Base-by-base conservation (phyloP, 768 basidiomycete species). In the Termitomyces sp. region DNA sequence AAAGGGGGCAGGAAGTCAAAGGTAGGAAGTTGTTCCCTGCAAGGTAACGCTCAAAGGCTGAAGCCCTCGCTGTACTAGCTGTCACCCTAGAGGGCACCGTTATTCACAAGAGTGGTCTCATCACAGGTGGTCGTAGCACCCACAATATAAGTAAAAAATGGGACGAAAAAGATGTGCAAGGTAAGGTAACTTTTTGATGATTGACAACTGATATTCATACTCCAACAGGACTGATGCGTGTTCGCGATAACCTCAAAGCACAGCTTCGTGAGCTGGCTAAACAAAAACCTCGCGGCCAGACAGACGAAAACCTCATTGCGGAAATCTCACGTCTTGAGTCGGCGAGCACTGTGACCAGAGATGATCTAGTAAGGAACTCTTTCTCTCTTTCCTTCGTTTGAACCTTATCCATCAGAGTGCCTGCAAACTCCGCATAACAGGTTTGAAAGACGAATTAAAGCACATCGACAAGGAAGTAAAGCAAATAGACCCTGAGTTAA, bases 61-160 rank as follows among this genome's bases (percentile, higher is more conserved):
- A 22, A 50, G 16, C n/a, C 30, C 35, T 36, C 54, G n/a, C 35
- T 26, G 43, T 57, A 16, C 5, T n/a, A 95, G 97, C 95, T 59
- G 97, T 99, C 22, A 97, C 97, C 0, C 76, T 99, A 44, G 95
- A 98, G 45, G 97, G 97, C 1, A 98, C 95, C 3, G 77, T 99
- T 59, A 98, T 99, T 48, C 97, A 99, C 71, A 95, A 95, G 76
- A 94, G 92, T 63, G 97, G 97, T 60, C 74, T 96, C 48, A 98
- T 99, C 68, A 99, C 97, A 35, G 97, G 97, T 74, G 97, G 97
- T 28, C 79, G 85, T 49, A 92, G 92, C 64, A 81, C 87, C 0
- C 87, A 88, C 60, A 80, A 77, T 47, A 85, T 71, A n/a, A 81
- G 79, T 41, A 90, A 91, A 74, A 94, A 92, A 67, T 98, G 94